Evolutionary conservation across 805 yeast genomes (phyloP).

Genomic region (Saccharomyces jurei): DNA sequence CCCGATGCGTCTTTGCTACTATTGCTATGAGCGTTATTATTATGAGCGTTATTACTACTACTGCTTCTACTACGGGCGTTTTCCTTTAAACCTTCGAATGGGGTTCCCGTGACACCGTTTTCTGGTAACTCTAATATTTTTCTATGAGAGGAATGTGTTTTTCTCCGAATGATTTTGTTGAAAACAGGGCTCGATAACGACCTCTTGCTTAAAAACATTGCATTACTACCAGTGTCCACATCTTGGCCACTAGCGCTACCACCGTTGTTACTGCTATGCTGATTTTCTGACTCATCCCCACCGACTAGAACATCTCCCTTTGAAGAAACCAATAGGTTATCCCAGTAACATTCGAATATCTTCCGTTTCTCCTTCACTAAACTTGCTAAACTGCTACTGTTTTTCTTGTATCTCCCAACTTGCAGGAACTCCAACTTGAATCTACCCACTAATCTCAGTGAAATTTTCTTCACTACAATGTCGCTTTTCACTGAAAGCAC

Average conservation of each 20-base stretch:
- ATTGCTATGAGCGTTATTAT: background rate
- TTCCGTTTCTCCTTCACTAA: constrained; percentile 45
- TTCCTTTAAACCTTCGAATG: constrained; percentile 21
- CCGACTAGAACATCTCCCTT: constrained; percentile 26
- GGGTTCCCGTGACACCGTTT: constrained; percentile 30
- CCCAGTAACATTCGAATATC: constrained; percentile 71
- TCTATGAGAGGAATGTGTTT: constrained; percentile 3
- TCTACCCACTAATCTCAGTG: constrained; percentile 55
- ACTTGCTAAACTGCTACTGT: constrained; percentile 27
- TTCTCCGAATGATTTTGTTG: constrained; percentile 8
- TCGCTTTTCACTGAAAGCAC: constrained; percentile 67
- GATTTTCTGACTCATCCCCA: constrained; percentile 3
- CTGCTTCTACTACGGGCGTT: background rate
- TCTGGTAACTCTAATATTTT: constrained; percentile 21
- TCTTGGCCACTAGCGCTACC: background rate
- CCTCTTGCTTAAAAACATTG: constrained; percentile 1
- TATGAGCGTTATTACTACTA: constrained; percentile 2
- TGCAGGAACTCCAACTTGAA: constrained; percentile 52
- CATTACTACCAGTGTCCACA: background rate
- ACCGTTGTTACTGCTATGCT: background rate
- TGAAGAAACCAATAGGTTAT: constrained; percentile 36
- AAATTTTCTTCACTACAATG: constrained; percentile 49
- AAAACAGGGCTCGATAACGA: constrained; percentile 11
- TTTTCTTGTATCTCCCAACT: constrained; percentile 34
- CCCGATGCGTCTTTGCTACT: background rate